phyloP scores from a whole-genome alignment of 108 stramenopile species.

The Epithemia pelagica region DNA sequence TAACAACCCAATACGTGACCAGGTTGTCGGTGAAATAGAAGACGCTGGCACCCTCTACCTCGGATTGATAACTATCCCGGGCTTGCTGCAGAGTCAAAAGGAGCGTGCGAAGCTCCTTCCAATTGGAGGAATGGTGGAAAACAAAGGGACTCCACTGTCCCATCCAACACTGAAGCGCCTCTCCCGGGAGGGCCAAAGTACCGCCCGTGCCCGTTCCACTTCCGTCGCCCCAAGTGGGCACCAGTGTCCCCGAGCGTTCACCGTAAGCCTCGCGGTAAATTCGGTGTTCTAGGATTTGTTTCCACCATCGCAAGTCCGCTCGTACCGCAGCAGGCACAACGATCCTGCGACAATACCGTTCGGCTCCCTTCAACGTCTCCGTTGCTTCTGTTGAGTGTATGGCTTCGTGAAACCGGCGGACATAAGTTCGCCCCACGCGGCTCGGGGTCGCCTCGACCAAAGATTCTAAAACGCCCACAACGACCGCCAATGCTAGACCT shows the following conservation, averaged over 20 bases:
- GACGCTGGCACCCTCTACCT: neutral
- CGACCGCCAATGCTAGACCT: neutral
- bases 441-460: neutral
- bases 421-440: neutral
- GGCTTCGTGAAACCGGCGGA: neutral
- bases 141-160: neutral
- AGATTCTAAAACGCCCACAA: neutral
- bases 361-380: neutral
- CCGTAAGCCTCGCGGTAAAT: neutral
- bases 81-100: neutral
- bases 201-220: constrained; percentile 11
- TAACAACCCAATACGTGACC: constrained; percentile 5
- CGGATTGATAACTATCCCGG: neutral
- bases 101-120: constrained; percentile 4
- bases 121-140: constrained; percentile 6
- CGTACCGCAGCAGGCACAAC: neutral
- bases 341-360: neutral
- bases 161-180: neutral
- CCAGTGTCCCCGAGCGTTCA: neutral
- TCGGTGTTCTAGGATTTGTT: neutral
- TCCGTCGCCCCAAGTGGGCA: constrained; percentile 14
- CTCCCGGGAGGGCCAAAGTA: neutral
- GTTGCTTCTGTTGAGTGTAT: neutral
- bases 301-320: neutral
- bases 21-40: constrained; percentile 23